Percentiles rank a stretch among this genome's conserved stretches.
Conservation (phyloP, 192 early-diverging fungal genomes). For the Coemansia sp. region DNA sequence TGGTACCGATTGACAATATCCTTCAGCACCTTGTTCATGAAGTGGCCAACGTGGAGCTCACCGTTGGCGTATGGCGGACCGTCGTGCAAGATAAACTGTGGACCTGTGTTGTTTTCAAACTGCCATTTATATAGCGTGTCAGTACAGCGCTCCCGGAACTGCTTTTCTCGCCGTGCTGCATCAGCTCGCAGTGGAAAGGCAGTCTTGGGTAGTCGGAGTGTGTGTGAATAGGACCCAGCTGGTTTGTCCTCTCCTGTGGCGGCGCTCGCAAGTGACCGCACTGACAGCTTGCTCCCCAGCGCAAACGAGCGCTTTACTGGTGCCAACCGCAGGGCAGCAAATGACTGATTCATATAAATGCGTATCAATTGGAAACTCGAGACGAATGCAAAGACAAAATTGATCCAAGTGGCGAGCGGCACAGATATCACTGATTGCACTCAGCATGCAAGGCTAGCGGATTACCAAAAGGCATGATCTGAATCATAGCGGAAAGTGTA, state of each 20-base stretch:
- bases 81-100: slow-evolving; percentile 75
- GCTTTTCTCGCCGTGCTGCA: slow-evolving; percentile 58
- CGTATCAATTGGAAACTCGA: background rate
- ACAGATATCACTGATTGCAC: background rate
- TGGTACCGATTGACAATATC: slow-evolving; percentile 76
- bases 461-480: background rate
- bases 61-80: slow-evolving; percentile 85
- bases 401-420: background rate
- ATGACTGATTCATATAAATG: slow-evolving; percentile 32
- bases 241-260: slow-evolving; percentile 10
- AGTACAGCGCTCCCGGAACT: slow-evolving; percentile 62
- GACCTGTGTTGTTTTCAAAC: slow-evolving; percentile 65
- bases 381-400: background rate
- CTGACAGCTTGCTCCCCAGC: background rate
- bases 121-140: slow-evolving; percentile 72
- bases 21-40: slow-evolving; percentile 81
- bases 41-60: slow-evolving; percentile 70
- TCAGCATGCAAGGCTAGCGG: background rate
- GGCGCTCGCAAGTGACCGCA: background rate
- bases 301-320: background rate
- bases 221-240: slow-evolving; percentile 47
- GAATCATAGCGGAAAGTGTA: background rate
- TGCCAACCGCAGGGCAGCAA: slow-evolving; percentile 17
- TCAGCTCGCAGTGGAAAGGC: slow-evolving; percentile 67
- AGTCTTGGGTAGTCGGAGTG: slow-evolving; percentile 71